Percentiles rank a stretch among this genome's conserved stretches.
Conservation (phyloP, 2,329 filamentous ascomycete genomes). For the Botrytis medusae region DNA sequence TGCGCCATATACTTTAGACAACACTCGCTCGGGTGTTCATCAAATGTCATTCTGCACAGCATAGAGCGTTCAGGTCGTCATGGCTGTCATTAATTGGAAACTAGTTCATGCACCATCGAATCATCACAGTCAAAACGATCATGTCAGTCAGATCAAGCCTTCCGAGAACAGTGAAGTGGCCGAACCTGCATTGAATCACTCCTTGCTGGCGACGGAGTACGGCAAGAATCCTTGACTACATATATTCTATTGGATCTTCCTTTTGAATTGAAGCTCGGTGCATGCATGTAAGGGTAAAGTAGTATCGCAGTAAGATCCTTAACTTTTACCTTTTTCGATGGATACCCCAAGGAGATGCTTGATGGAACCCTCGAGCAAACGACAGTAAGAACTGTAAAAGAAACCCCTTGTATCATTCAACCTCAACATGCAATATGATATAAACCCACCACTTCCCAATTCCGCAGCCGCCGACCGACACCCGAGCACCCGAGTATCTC, state of each 20-base stretch:
- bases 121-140: neutral
- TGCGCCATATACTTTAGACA: neutral
- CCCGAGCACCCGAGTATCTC: neutral
- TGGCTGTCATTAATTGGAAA: neutral
- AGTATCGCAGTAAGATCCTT: neutral
- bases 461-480: neutral
- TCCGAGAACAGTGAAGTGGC: neutral
- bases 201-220: constrained; percentile 1
- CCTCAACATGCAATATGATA: neutral
- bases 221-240: neutral
- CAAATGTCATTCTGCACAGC: neutral
- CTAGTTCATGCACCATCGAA: neutral
- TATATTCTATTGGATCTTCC: neutral
- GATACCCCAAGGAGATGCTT: neutral
- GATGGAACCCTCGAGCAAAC: neutral
- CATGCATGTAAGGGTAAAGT: neutral
- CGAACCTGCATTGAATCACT: neutral
- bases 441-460: neutral
- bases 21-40: neutral
- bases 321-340: neutral
- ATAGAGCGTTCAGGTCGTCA: neutral
- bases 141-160: neutral
- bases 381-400: neutral
- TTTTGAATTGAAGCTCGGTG: neutral
- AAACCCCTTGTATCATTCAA: neutral